These are phyloP conservation scores for Daldinia grandis DNA, from an alignment of 495 filamentous ascomycete genomes.

Conservation along the genomic window DNA sequence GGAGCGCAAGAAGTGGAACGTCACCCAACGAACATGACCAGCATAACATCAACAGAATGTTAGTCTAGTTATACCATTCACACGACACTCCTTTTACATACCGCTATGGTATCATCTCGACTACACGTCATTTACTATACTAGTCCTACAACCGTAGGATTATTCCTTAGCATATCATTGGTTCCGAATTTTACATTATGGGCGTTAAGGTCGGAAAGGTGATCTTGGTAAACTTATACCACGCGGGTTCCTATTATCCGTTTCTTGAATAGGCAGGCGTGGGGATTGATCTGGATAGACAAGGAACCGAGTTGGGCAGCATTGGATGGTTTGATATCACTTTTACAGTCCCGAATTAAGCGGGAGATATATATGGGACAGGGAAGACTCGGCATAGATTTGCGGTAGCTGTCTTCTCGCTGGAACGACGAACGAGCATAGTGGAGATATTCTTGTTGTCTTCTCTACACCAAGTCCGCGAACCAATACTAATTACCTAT, in stretches of 20 bases:
- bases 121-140: constrained; percentile 8
- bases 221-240: constrained; percentile 23
- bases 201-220: constrained; percentile 34
- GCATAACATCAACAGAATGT: not conserved
- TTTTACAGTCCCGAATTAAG: constrained; percentile 7
- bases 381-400: constrained; percentile 4
- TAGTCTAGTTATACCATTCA: constrained; percentile 4
- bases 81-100: constrained; percentile 22
- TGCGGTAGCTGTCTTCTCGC: constrained; percentile 28
- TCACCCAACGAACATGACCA: constrained; percentile 48
- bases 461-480: constrained; percentile 17
- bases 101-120: not conserved
- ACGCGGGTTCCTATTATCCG: constrained; percentile 25
- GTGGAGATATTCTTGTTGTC: constrained; percentile 9
- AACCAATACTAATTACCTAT: constrained; percentile 23
- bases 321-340: constrained; percentile 39
- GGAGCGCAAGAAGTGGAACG: constrained; percentile 54
- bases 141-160: constrained; percentile 16
- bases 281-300: constrained; percentile 32
- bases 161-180: constrained; percentile 35
- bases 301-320: constrained; percentile 26
- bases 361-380: constrained; percentile 14
- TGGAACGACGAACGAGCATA: constrained; percentile 22
- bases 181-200: constrained; percentile 27
- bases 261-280: constrained; percentile 39